Percentiles rank a stretch among this genome's conserved stretches.
Conservation (phyloP, 148 eudicot species). For the Gaultheria prostrata region DNA sequence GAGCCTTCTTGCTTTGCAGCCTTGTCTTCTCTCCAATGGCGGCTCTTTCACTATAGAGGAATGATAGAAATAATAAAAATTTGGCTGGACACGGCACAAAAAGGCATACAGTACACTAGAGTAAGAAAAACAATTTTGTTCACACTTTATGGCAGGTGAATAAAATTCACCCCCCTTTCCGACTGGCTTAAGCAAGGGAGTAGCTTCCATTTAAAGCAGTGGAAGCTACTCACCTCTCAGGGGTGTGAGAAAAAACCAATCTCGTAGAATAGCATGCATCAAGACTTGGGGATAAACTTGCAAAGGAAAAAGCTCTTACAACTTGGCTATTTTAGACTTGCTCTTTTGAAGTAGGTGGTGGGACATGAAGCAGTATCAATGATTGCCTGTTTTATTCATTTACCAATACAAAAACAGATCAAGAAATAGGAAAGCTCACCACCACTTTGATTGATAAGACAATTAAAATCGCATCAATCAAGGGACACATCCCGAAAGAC, state of each 20-base stretch:
- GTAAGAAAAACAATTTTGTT: neutral
- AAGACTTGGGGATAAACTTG: neutral
- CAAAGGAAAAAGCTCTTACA: conserved; percentile 42
- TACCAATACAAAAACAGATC: too few species aligned
- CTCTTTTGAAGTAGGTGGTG: conserved; percentile 21
- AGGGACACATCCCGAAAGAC: too few species aligned
- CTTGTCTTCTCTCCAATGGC: conserved; percentile 68
- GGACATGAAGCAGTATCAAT: too few species aligned
- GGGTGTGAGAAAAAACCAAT: too few species aligned
- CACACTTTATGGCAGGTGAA: too few species aligned
- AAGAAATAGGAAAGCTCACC: neutral
- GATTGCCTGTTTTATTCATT: too few species aligned
- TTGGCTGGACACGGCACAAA: neutral
- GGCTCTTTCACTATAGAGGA: conserved; percentile 40
- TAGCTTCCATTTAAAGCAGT: too few species aligned
- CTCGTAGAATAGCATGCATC: neutral
- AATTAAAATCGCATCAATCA: neutral
- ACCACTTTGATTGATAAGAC: neutral
- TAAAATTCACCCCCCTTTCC: too few species aligned
- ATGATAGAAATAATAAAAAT: neutral
- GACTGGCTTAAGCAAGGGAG: too few species aligned
- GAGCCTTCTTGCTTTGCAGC: conserved; percentile 62
- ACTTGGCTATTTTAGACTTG: conserved; percentile 54
- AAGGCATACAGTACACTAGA: neutral
- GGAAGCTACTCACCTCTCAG: too few species aligned